Evolutionary conservation across 129 eudicot species (phyloP).

Genomic region (Flaveria ramosissima): DNA sequence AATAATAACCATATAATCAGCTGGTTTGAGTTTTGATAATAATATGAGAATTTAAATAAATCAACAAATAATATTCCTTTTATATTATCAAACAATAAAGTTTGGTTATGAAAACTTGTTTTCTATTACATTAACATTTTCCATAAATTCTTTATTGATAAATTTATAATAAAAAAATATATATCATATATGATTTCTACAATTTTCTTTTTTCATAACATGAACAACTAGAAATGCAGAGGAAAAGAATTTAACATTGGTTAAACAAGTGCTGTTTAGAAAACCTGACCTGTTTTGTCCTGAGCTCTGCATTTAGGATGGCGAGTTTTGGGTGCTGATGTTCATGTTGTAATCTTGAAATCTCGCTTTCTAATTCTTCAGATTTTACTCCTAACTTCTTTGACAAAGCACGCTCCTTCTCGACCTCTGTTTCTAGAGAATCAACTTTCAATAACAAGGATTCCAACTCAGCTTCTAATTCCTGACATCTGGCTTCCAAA

Average conservation of each 20-base stretch:
- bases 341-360: slow-evolving; percentile 46
- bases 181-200: too few species aligned
- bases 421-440: slow-evolving; percentile 30
- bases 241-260: background rate
- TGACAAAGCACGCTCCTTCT: slow-evolving; percentile 33
- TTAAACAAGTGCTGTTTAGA: background rate
- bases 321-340: slow-evolving; percentile 45
- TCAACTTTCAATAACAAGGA: background rate
- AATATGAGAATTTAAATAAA: too few species aligned
- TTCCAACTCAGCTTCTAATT: background rate
- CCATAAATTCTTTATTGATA: too few species aligned
- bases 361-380: slow-evolving; percentile 53
- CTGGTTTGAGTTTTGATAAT: too few species aligned
- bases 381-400: slow-evolving; percentile 47
- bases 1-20: background rate
- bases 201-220: too few species aligned
- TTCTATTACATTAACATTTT: too few species aligned
- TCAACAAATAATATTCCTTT: too few species aligned
- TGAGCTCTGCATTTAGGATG: slow-evolving; percentile 36
- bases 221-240: too few species aligned
- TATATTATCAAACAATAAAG: too few species aligned
- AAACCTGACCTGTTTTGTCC: slow-evolving; percentile 56
- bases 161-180: too few species aligned
- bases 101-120: too few species aligned
- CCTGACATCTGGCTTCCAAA: slow-evolving; percentile 45